Evolutionary conservation across 192 early-diverging fungal genomes (phyloP), one percentile per base, ranked within the genome.

Genomic region (Entomortierella lignicola): DNA sequence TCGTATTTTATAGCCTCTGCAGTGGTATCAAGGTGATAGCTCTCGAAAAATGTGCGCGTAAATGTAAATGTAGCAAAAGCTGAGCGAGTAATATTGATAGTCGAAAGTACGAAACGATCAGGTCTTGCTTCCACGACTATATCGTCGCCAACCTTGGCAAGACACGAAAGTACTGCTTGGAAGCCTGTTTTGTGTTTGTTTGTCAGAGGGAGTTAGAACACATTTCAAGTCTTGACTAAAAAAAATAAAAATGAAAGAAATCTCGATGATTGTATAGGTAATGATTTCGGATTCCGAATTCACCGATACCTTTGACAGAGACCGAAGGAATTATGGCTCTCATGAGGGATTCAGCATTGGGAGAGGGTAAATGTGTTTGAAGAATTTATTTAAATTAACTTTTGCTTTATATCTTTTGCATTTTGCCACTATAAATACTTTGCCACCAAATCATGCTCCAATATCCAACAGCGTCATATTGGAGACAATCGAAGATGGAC

Each of bases 31-130:
- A 86, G 65, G 1, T 80, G 57, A 72, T 90, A 94, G 18, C 71
- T 63, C n/a, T 91, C 90, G 79, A 94, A 94, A 74, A 92, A 94
- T 31, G 67, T 81, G 21, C 80, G 66, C 0, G 79, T 85, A 23
- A 94, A 87, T 8, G 84, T 81, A 42, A 91, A 85, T 37, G 75
- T 79, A 11, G 84, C 86, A 61, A 86, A 89, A 2, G 90, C 91
- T 0, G 92, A 89, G 27, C 90, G 88, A 18, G 92, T 85, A 10
- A 89, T 82, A 68, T 92, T 94, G 63, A 91, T 81, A 2, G 89
- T 85, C n/a, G 85, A 84, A 21, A 94, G 83, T 42, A 69, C 50
- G 23, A 90, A 71, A 51, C 85, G 85, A 53, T 86, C 77, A 7
- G 83, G 67, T 31, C 80, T 79, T 18, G 90, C 86, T 44, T 89